A percentile compares a stretch with the other conserved stretches of the same genome.
phyloP scores from a whole-genome alignment of 176 grass and related monocot species.

The Olyra latifolia region DNA sequence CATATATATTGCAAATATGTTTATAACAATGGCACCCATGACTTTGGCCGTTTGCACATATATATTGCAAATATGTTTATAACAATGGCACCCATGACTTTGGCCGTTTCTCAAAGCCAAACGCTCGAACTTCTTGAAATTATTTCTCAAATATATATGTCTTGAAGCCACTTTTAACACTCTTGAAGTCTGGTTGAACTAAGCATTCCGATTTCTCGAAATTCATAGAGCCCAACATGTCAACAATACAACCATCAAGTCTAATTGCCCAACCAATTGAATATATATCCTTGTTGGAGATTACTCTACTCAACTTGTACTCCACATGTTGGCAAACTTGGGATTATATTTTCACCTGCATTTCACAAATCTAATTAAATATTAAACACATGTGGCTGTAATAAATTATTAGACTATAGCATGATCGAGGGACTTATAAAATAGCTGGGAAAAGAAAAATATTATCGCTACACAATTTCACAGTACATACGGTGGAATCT shows the following conservation, averaged over 20 bases:
- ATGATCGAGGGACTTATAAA: background rate
- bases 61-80: too few species aligned
- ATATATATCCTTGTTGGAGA: background rate
- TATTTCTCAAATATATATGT: too few species aligned
- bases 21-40: too few species aligned
- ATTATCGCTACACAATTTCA: background rate
- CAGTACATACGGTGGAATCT: conserved; percentile 23
- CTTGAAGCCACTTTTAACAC: too few species aligned
- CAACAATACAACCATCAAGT: too few species aligned
- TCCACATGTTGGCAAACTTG: background rate
- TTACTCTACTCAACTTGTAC: background rate
- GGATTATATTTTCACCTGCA: background rate
- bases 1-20: background rate
- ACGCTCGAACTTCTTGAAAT: too few species aligned
- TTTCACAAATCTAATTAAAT: background rate
- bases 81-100: too few species aligned
- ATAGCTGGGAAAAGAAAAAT: background rate
- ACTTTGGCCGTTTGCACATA: background rate
- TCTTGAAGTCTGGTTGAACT: too few species aligned
- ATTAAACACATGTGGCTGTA: background rate
- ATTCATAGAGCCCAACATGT: too few species aligned
- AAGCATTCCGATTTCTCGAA: too few species aligned
- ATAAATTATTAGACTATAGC: background rate
- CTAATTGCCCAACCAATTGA: too few species aligned
- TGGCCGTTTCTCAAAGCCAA: too few species aligned